phyloP scores from a whole-genome alignment of 106 monocot species.

The Chionographis japonica region DNA sequence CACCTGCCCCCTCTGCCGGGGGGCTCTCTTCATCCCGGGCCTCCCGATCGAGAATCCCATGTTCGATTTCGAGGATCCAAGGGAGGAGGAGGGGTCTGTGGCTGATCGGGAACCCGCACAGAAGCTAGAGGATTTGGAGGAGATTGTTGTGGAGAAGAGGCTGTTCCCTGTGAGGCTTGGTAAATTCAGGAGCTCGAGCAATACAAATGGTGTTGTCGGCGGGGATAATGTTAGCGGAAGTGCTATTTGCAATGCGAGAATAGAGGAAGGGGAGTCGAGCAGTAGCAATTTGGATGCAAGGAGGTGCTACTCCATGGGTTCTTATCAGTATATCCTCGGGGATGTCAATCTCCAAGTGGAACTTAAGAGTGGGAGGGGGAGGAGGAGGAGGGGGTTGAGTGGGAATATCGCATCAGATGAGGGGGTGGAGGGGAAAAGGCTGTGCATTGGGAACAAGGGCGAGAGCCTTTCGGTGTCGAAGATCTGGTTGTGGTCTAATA shows the following conservation, averaged over 20 bases:
- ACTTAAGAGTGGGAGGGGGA: conserved; percentile 15
- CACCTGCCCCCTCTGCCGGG: conserved; percentile 88
- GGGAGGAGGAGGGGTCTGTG: conserved; percentile 28
- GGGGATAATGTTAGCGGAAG: background rate
- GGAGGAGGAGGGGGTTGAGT: conserved; percentile 15
- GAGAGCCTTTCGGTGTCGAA: conserved; percentile 88
- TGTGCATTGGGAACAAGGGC: conserved; percentile 57
- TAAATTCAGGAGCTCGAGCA: conserved; percentile 55
- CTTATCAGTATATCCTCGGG: conserved; percentile 76
- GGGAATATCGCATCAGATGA: conserved; percentile 15
- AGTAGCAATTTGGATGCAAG: conserved; percentile 85
- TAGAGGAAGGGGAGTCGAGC: conserved; percentile 64
- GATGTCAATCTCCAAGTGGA: conserved; percentile 62
- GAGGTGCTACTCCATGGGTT: conserved; percentile 94
- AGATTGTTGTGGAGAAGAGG: conserved; percentile 41
- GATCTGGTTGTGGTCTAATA: conserved; percentile 76
- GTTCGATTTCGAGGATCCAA: conserved; percentile 53
- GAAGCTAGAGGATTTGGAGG: conserved; percentile 41
- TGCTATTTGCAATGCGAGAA: conserved; percentile 9
- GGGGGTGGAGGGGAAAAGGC: conserved; percentile 37
- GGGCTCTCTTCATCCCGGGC: conserved; percentile 51
- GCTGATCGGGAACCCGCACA: conserved; percentile 10
- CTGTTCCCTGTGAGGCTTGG: conserved; percentile 82
- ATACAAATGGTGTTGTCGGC: conserved; percentile 5
- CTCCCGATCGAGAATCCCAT: conserved; percentile 55